These are phyloP conservation scores for Porcisia hertigi DNA, from an alignment of 208 protist genomes.

Conservation along the genomic window DNA sequence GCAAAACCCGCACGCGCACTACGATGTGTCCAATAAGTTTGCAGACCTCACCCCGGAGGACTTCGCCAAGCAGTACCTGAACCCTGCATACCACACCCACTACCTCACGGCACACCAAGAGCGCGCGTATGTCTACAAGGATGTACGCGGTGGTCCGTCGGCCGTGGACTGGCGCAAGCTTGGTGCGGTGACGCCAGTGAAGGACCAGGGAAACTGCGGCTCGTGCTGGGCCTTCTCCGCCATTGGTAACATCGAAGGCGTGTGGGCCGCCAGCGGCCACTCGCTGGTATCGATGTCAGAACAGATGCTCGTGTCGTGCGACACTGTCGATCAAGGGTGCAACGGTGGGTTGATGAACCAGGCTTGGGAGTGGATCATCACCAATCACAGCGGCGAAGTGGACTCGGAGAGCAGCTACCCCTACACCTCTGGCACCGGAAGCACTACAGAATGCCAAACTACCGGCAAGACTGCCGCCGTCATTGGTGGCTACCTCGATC, in stretches of 20 bases:
- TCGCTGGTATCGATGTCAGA: constrained; percentile 87
- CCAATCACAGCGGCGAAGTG: constrained; percentile 62
- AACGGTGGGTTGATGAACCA: constrained; percentile 91
- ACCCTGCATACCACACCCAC: constrained; percentile 23
- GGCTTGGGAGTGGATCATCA: constrained; percentile 83
- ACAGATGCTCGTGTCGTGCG: constrained; percentile 95
- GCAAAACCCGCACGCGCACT: constrained; percentile 67
- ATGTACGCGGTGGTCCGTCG: not conserved
- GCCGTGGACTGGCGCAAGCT: constrained; percentile 84
- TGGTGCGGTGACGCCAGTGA: constrained; percentile 91
- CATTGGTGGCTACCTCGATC: constrained; percentile 68
- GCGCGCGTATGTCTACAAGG: constrained; percentile 13
- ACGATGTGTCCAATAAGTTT: constrained; percentile 44
- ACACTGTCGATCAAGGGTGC: constrained; percentile 84
- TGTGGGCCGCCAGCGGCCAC: constrained; percentile 53
- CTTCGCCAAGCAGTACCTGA: constrained; percentile 47
- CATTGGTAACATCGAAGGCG: constrained; percentile 91
- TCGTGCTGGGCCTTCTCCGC: constrained; percentile 97
- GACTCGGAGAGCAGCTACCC: constrained; percentile 85
- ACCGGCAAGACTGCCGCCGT: constrained; percentile 53
- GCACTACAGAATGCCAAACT: constrained; percentile 38
- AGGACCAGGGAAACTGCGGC: constrained; percentile 96
- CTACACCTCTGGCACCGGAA: constrained; percentile 74
- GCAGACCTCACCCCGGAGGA: constrained; percentile 55
- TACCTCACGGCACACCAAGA: constrained; percentile 8